phyloP scores from a whole-genome alignment of 2,329 filamentous ascomycete species.

The Trichophaea hybrida region DNA sequence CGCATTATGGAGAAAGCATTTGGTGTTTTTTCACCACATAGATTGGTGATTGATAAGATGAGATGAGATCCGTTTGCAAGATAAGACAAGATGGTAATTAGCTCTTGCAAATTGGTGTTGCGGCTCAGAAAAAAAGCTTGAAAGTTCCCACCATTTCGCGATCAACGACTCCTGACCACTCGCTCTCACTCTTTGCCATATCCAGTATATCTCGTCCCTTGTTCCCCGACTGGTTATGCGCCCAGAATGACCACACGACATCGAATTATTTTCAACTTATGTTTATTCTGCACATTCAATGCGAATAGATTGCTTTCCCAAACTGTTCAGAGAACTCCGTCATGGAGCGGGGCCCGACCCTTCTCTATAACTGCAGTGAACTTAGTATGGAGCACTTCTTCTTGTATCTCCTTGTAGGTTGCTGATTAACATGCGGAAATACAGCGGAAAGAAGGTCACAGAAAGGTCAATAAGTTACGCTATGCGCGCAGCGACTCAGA shows the following conservation, averaged over 20 bases:
- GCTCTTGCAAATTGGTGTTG: not conserved
- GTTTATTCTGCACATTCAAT: constrained; percentile 12
- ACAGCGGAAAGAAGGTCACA: not conserved
- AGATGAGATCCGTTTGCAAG: not conserved
- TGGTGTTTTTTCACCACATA: constrained; percentile 3
- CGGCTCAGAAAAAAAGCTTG: not conserved
- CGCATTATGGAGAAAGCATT: not conserved
- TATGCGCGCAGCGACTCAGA: too few relatives aligned
- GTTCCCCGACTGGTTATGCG: not conserved
- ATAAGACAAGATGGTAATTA: not conserved
- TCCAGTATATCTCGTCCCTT: not conserved
- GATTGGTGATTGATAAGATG: not conserved
- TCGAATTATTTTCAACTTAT: constrained; percentile 5
- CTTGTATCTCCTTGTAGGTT: not conserved
- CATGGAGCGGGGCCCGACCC: not conserved
- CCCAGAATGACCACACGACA: constrained; percentile 13
- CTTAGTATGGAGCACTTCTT: not conserved
- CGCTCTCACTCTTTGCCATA: not conserved
- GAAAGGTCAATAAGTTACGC: not conserved
- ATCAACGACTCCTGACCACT: not conserved
- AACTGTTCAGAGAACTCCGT: not conserved
- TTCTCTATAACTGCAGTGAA: not conserved
- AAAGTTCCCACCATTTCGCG: not conserved
- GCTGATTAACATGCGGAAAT: not conserved
- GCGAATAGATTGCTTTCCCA: not conserved